Percentiles rank a stretch among this genome's conserved stretches.
phyloP scores from a whole-genome alignment of 495 filamentous ascomycete species.

The Penicillium lividum region DNA sequence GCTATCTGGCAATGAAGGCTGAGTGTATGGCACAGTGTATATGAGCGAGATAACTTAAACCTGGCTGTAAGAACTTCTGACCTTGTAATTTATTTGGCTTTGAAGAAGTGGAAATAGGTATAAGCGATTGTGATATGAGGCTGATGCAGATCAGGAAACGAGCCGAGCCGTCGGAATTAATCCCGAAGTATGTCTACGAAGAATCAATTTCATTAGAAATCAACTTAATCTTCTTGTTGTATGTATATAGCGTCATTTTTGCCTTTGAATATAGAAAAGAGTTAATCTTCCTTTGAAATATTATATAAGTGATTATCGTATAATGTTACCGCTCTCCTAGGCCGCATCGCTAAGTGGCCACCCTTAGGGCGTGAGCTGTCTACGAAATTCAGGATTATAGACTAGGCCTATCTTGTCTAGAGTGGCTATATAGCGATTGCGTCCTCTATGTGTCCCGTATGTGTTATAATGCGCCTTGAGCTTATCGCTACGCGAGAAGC shows the following conservation, averaged over 20 bases:
- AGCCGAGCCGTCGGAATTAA: too few species aligned
- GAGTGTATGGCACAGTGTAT: background rate
- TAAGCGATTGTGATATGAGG: too few species aligned
- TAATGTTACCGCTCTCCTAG: background rate
- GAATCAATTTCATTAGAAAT: too few species aligned
- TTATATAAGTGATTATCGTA: too few species aligned
- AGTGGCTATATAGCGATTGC: slow-evolving; percentile 25
- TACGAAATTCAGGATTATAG: slow-evolving; percentile 21
- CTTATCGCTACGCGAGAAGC: slow-evolving; percentile 23
- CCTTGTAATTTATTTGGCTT: background rate
- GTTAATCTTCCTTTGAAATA: too few species aligned
- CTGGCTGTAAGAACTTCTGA: background rate
- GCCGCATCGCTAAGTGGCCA: background rate
- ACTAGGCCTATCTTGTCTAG: slow-evolving; percentile 14
- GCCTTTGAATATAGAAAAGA: too few species aligned
- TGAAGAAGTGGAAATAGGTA: background rate
- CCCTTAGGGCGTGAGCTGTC: slow-evolving; percentile 11
- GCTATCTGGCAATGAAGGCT: background rate
- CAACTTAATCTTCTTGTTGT: too few species aligned
- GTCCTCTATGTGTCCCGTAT: slow-evolving; percentile 18
- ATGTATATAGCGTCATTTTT: too few species aligned
- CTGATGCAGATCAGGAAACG: too few species aligned
- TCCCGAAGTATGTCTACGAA: too few species aligned
- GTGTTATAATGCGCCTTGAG: slow-evolving; percentile 26
- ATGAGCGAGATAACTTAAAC: background rate